Evolutionary conservation across 306 rosid species (phyloP).

Genomic region (Potentilla sterilis): DNA sequence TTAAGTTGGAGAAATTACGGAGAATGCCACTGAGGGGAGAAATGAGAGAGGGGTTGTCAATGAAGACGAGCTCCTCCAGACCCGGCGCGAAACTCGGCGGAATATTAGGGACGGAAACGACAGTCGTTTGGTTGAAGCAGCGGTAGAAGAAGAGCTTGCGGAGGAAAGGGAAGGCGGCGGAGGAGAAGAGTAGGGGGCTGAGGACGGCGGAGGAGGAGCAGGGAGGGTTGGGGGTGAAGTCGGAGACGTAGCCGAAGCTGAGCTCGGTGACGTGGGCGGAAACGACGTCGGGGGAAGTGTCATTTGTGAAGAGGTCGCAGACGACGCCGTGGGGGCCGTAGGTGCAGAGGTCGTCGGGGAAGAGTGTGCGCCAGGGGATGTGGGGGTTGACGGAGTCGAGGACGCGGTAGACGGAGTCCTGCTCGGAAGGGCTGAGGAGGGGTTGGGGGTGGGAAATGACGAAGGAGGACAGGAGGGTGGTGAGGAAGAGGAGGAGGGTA

Average conservation of each 20-base stretch:
- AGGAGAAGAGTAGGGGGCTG: constrained; percentile 51
- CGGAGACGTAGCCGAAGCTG: constrained; percentile 75
- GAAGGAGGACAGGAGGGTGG: constrained; percentile 9
- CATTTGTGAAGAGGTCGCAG: constrained; percentile 42
- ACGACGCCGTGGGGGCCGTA: constrained; percentile 66
- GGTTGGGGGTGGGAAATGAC: constrained; percentile 39
- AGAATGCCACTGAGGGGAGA: constrained; percentile 34
- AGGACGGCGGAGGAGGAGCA: constrained; percentile 55
- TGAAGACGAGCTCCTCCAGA: constrained; percentile 65
- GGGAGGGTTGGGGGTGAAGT: constrained; percentile 61
- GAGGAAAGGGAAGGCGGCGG: constrained; percentile 43
- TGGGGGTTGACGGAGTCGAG: constrained; percentile 61
- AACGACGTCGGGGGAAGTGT: neutral
- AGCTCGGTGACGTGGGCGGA: constrained; percentile 54
- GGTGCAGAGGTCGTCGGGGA: constrained; percentile 62
- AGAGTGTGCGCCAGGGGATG: constrained; percentile 62
- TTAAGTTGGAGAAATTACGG: constrained; percentile 44
- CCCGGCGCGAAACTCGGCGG: constrained; percentile 19
- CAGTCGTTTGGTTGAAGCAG: constrained; percentile 54
- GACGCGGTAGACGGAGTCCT: constrained; percentile 42
- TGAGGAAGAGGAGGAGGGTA: constrained; percentile 21
- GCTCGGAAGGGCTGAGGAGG: constrained; percentile 44
- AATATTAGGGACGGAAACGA: constrained; percentile 32
- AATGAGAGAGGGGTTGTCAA: constrained; percentile 59
- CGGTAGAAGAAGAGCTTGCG: constrained; percentile 75